Evolutionary conservation across 192 early-diverging fungal genomes (phyloP).

Genomic region (Umbelopsis ramanniana): DNA sequence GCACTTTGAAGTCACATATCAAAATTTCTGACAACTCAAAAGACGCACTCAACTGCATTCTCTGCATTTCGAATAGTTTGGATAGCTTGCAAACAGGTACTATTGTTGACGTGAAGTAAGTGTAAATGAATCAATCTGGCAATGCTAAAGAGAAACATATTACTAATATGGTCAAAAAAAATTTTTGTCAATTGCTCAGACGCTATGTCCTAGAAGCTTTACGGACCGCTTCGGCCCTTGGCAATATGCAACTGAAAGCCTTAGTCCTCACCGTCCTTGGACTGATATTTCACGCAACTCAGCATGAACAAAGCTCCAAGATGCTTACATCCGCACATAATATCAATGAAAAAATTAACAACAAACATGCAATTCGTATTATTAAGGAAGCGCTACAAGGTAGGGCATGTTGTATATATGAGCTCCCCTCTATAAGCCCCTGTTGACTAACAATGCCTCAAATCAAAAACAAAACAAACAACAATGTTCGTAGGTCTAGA

Average conservation of each 20-base stretch:
- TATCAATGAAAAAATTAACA: conserved; percentile 2
- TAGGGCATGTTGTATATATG: not conserved
- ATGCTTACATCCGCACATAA: conserved; percentile 44
- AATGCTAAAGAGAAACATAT: too few relatives aligned
- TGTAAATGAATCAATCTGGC: not conserved
- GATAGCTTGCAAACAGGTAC: not conserved
- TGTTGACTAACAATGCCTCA: not conserved
- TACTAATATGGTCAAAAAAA: not conserved
- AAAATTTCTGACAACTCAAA: not conserved
- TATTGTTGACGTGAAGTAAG: conserved; percentile 3
- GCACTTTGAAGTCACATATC: not conserved
- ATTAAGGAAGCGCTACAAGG: not conserved
- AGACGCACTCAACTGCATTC: conserved; percentile 6
- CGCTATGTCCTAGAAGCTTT: conserved; percentile 47
- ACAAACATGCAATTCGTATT: conserved; percentile 7
- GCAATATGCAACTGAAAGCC: conserved; percentile 47
- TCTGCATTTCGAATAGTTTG: not conserved
- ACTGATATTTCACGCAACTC: conserved; percentile 38
- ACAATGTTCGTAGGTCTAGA: too few relatives aligned
- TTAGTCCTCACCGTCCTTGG: conserved; percentile 45
- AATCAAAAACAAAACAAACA: not conserved
- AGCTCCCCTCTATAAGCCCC: not conserved
- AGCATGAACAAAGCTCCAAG: conserved; percentile 50
- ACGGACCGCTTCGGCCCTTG: conserved; percentile 31
- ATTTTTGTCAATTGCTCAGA: conserved; percentile 10